Evolutionary conservation across 2,329 filamentous ascomycete species (phyloP), one percentile per base, ranked within the genome.

Genomic region (Ceratocystis harringtonii): DNA sequence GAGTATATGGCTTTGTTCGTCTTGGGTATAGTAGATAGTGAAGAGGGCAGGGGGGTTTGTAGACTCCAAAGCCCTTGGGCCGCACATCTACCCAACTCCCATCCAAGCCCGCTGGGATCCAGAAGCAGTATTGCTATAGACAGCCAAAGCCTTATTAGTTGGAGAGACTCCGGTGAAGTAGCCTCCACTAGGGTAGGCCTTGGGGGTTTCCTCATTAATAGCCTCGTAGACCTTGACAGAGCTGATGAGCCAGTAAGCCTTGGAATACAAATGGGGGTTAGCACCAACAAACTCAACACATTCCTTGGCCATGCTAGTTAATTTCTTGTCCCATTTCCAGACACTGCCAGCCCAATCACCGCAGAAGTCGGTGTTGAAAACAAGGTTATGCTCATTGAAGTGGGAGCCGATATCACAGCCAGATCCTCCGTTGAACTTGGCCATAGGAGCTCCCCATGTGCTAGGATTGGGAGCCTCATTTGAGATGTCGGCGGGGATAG

Each of bases 331-430:
- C 41, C 73, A 71, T 61, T 72, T 71, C 86, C 88, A 95, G 43
- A 85, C 83, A 3, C 69, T 66, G 28, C 89, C 89, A 6, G 91
- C 91, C 91, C 91, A 96, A 72, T 87, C 83, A 22, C 92, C 92
- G 74, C 92, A 96, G 74, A 95, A 90, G 5, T 88, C 88, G 0
- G 86, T 94, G 75, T 92, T 84, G 74, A 94, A 86, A 69, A 92
- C 82, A 69, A 96, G 84, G 70, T 86, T 82, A 77, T 95, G 82
- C 67, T 87, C 75, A 67, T 77, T 77, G 77, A 96, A 95, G 74
- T 86, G 81, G 1, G 75, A 69, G 68, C 85, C 78, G 69, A 95
- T 87, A 70, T 92, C 77, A 75, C 92, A 96, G 65, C 78, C 79
- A 0, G 81, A 83, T 50, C 79, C 81, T 10, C 84, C 82, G 3